Evolutionary conservation across 2,329 filamentous ascomycete genomes (phyloP), one percentile per base, ranked within the genome.

Genomic region (Hymenoscyphus occultus): DNA sequence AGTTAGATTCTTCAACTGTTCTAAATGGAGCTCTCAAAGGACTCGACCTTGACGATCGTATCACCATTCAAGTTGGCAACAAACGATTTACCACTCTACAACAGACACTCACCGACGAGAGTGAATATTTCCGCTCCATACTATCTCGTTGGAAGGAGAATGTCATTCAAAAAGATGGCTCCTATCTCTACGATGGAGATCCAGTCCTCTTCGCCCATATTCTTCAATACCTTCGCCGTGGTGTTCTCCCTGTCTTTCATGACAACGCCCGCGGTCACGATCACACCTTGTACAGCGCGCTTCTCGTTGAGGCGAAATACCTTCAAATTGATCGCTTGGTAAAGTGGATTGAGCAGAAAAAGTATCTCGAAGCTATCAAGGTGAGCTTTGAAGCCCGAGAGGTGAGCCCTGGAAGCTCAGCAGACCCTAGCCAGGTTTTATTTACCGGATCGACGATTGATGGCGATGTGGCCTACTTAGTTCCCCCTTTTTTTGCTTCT

Each of bases 111-210:
- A 51, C 45, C 9, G 19, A 22, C 7, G 45, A 51, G 9, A 51
- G 45, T 10, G 2, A 51, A 10, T 51, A 51, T n/a, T 51, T 51
- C 4, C 45, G 19, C 19, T 22, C 45, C 2, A 51, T 14, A 35
- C 35, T 35, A 10, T 5, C 4, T 48, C n/a, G 14, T 4, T n/a
- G 7, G n/a, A 48, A 48, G 42, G 42, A 48, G 14, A 19, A 48
- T 12, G 45, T 51, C 45, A 51, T 22, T 10, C 67, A 73, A 45
- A 42, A 61, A 6, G 73, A 79, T 16, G 75, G 74, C 0, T 72
- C 73, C 0, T 76, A 76, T 68, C 80, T 80, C 69, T 62, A 81
- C 28, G 78, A 80, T 61, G 69, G 76, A 0, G 76, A 80, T 56
- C 69, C 75, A 0, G 63, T 69, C 0, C 35, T 77, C 2, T 80